These are phyloP conservation scores for Calcarisporium arbuscula DNA, from an alignment of 2,329 filamentous ascomycete genomes.

Conservation along the genomic window DNA sequence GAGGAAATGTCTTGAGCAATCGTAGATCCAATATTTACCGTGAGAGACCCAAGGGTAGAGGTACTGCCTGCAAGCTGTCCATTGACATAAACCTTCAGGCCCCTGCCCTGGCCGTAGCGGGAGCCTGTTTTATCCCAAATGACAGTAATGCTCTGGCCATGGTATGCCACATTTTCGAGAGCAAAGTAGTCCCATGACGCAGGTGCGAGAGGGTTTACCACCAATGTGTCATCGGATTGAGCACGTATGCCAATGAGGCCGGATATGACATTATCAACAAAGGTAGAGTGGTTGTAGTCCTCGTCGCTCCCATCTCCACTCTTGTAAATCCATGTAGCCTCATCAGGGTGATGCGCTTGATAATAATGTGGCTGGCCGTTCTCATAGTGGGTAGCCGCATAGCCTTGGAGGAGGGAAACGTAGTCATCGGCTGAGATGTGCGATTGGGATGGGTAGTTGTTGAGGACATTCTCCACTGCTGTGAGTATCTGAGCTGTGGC, in stretches of 20 bases:
- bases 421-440: slow-evolving; percentile 31
- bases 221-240: slow-evolving; percentile 27
- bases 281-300: slow-evolving; percentile 36
- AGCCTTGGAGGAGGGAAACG: slow-evolving; percentile 27
- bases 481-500: slow-evolving; percentile 33
- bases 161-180: slow-evolving; percentile 35
- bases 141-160: slow-evolving; percentile 33
- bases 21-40: slow-evolving; percentile 12
- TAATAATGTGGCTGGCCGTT: slow-evolving; percentile 34
- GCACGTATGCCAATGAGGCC: slow-evolving; percentile 35
- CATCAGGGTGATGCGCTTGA: slow-evolving; percentile 34
- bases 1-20: too few relatives aligned
- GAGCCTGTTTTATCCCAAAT: slow-evolving; percentile 33
- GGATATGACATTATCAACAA: slow-evolving; percentile 37
- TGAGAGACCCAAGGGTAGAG: slow-evolving; percentile 12
- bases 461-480: slow-evolving; percentile 28
- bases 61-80: slow-evolving; percentile 13
- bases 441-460: slow-evolving; percentile 18
- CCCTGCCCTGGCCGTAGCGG: slow-evolving; percentile 26
- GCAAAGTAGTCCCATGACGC: slow-evolving; percentile 31
- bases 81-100: slow-evolving; percentile 31
- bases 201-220: slow-evolving; percentile 33
- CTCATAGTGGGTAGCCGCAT: slow-evolving; percentile 31
- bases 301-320: slow-evolving; percentile 28
- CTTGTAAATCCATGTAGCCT: slow-evolving; percentile 12